Conservation (phyloP, 2,329 filamentous ascomycete genomes). For the Xylariales sp. region DNA sequence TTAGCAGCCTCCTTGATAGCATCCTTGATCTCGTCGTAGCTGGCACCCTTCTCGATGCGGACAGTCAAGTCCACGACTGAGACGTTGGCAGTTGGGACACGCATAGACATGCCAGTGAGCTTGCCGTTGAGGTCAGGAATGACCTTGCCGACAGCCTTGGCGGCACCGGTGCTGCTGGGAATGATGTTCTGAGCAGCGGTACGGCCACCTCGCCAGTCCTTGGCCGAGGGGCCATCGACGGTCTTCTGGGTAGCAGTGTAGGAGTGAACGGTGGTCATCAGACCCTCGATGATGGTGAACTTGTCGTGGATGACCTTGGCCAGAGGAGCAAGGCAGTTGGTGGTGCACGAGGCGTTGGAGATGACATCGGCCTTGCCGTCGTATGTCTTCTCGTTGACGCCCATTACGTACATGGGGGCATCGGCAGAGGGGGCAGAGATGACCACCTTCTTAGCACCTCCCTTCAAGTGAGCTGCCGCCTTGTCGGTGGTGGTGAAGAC, state of each 20-base stretch:
- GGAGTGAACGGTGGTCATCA: slow-evolving; percentile 99
- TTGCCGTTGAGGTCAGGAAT: slow-evolving; percentile 98
- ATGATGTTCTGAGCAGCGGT: slow-evolving; percentile 99
- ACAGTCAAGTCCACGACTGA: slow-evolving; percentile 96
- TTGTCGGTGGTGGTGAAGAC: slow-evolving; percentile 99
- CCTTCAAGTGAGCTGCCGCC: slow-evolving; percentile 89
- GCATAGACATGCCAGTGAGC: slow-evolving; percentile 99
- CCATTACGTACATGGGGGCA: slow-evolving; percentile 99
- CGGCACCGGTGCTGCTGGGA: slow-evolving; percentile 96
- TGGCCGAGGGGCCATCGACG: slow-evolving; percentile 92
- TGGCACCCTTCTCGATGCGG: slow-evolving; percentile 86
- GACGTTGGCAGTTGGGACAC: slow-evolving; percentile 97
- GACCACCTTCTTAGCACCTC: slow-evolving; percentile 96
- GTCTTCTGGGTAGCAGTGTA: slow-evolving; percentile 99
- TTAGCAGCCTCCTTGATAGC: slow-evolving; percentile 84
- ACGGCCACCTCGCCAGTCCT: slow-evolving; percentile 99
- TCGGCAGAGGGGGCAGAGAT: slow-evolving; percentile 90
- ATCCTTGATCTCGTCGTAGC: slow-evolving; percentile 89
- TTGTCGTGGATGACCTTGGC: slow-evolving; percentile 99
- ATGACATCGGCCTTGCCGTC: slow-evolving; percentile 86
- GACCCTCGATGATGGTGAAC: slow-evolving; percentile 94
- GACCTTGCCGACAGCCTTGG: slow-evolving; percentile 99
- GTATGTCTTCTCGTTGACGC: slow-evolving; percentile 95
- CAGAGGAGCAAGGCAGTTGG: slow-evolving; percentile 98
- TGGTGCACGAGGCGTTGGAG: slow-evolving; percentile 99